Percentiles rank a stretch among this genome's conserved stretches.
phyloP scores from a whole-genome alignment of 1,139 yeast species.

The Zygosaccharomyces sapae region DNA sequence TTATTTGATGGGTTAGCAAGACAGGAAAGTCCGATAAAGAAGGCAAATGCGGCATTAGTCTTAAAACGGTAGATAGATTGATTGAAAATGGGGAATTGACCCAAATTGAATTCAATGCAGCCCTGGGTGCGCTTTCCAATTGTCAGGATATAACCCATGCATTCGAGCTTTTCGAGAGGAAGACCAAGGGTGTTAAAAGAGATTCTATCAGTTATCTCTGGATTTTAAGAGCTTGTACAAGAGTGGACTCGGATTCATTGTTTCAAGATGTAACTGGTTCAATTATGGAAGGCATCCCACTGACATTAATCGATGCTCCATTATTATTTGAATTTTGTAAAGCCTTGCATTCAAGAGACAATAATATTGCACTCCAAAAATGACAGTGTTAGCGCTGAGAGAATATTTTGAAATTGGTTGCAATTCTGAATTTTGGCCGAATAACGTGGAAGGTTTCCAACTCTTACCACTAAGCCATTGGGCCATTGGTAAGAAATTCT shows the following conservation, averaged over 20 bases:
- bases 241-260: slow-evolving; percentile 19
- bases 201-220: slow-evolving; percentile 28
- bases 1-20: slow-evolving; percentile 56
- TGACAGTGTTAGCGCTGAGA: slow-evolving; percentile 17
- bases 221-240: slow-evolving; percentile 25
- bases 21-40: slow-evolving; percentile 24
- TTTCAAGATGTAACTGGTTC: slow-evolving; percentile 22
- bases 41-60: slow-evolving; percentile 23
- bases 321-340: slow-evolving; percentile 27
- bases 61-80: slow-evolving; percentile 20
- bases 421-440: slow-evolving; percentile 5
- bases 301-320: slow-evolving; percentile 21
- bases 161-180: slow-evolving; percentile 24
- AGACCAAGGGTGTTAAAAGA: slow-evolving; percentile 17
- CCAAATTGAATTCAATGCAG: slow-evolving; percentile 32
- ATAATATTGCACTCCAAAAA: slow-evolving; percentile 7
- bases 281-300: slow-evolving; percentile 21
- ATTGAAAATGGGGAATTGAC: slow-evolving; percentile 21
- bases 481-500: slow-evolving; percentile 18
- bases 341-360: slow-evolving; percentile 19
- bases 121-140: slow-evolving; percentile 31
- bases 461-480: slow-evolving; percentile 22
- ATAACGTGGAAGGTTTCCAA: slow-evolving; percentile 7
- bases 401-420: slow-evolving; percentile 20
- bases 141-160: slow-evolving; percentile 24